Conservation (phyloP, 345 rosid species). For the Ceriops zippeliana region DNA sequence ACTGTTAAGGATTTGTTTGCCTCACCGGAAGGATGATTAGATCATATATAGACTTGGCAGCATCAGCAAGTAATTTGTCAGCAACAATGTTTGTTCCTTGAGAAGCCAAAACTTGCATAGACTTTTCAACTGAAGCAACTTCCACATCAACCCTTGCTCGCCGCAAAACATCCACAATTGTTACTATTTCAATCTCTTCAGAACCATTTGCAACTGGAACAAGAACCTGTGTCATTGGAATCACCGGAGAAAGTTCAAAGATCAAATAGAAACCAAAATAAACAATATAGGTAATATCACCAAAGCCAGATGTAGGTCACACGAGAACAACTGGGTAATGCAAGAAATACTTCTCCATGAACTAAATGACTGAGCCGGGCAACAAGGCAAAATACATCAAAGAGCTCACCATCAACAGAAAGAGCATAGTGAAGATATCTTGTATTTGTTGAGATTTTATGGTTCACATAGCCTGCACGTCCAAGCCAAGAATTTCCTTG, state of each 20-base stretch:
- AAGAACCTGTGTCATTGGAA: constrained; percentile 54
- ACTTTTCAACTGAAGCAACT: constrained; percentile 75
- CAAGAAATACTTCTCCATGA: too few relatives aligned
- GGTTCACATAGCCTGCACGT: not conserved
- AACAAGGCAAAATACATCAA: too few relatives aligned
- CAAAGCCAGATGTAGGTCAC: not conserved
- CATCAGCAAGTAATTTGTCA: constrained; percentile 63
- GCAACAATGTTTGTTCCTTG: constrained; percentile 75
- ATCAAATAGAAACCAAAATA: not conserved
- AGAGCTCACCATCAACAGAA: too few relatives aligned
- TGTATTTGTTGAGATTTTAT: too few relatives aligned
- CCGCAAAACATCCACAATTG: constrained; percentile 63
- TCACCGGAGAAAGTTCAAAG: not conserved
- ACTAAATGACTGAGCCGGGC: too few relatives aligned
- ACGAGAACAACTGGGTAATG: too few relatives aligned
- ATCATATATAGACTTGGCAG: constrained; percentile 55
- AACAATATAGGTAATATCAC: not conserved
- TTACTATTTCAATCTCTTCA: constrained; percentile 73
- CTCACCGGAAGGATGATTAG: constrained; percentile 83
- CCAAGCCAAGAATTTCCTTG: not conserved
- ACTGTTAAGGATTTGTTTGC: not conserved
- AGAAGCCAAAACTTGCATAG: constrained; percentile 55
- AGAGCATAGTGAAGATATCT: too few relatives aligned
- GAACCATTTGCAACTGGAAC: constrained; percentile 86
- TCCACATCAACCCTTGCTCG: constrained; percentile 81